Base-by-base conservation (phyloP, 1,139 yeast genomes). In the Lipomyces yarrowii region DNA sequence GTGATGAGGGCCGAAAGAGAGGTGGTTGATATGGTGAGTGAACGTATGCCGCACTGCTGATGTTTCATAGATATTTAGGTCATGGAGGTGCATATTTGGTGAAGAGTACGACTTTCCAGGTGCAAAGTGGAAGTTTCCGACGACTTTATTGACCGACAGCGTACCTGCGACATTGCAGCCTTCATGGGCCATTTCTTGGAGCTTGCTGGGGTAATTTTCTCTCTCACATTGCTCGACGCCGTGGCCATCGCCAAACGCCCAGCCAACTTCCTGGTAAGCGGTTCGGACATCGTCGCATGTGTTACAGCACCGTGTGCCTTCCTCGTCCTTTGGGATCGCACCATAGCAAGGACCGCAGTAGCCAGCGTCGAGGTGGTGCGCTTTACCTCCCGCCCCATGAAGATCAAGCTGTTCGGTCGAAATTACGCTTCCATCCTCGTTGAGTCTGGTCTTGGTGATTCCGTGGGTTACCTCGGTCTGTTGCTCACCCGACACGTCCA, bases 301-400 rank as follows among this genome's bases (percentile, higher is more conserved):
- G 76, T 92, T 90, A 78, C 99, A 94, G 79, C 98, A 92, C 55
- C 82, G 78, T 67, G 79, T 78, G 56, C 67, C 66, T 65, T 72
- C 74, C 5, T 76, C 76, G 13, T 71, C 69, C 51, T 81, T 80
- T 73, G 90, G 96, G 62, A 86, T 81, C 0, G 96, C 87, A 0
- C 98, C 98, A 76, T 91, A 93, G 79, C 99, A 94, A 0, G 96
- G 84, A 0, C 98, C 98, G 82, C 98, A 92, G 75, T 85, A 85
- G 39, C 80, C 78, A 39, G 81, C 77, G 48, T 70, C 72, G 61
- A 71, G 69, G 74, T 76, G 46, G 73, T 75, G 56, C 65, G 73
- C 60, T 56, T 76, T 73, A 58, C 65, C 64, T 56, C 74, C 39
- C 75, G 79, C 62, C 58, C 68, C 58, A 60, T 80, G 82, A 39